Conservation (phyloP, 1,284 basidiomycete genomes). For the Cutaneotrichosporon dermatis region DNA sequence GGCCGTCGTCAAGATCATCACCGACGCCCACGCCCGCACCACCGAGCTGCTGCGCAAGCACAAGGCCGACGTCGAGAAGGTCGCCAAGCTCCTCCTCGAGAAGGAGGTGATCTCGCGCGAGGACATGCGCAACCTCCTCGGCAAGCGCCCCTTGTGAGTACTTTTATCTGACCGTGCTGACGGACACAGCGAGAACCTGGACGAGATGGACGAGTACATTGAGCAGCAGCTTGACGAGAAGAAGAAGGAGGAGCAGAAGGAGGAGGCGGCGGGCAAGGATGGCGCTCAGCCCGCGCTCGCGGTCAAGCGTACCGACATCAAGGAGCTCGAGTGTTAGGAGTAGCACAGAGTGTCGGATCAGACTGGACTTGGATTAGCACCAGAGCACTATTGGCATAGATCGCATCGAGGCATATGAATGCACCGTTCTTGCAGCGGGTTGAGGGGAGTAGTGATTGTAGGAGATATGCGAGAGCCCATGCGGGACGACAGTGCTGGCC, state of each 20-base stretch:
- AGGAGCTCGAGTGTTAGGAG: constrained; percentile 1
- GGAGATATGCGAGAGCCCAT: no score
- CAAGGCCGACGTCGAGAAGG: constrained; percentile 85
- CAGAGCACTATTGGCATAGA: constrained; percentile 1
- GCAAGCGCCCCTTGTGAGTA: constrained; percentile 32
- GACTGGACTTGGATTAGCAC: no score
- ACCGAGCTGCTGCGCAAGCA: constrained; percentile 76
- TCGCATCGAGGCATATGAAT: constrained; percentile 6
- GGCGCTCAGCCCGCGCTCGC: not conserved
- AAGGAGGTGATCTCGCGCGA: constrained; percentile 89
- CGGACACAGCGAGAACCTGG: constrained; percentile 59
- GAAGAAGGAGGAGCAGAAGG: constrained; percentile 20
- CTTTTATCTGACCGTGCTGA: no score
- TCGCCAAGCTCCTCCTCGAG: constrained; percentile 80
- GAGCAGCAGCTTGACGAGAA: constrained; percentile 53
- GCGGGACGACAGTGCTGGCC: no score
- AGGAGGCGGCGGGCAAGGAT: constrained; percentile 1
- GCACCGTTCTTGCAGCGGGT: constrained; percentile 8
- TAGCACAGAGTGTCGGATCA: no score
- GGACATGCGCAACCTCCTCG: constrained; percentile 45
- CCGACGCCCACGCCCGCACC: constrained; percentile 79
- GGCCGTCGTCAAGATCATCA: constrained; percentile 91
- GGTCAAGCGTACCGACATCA: not conserved
- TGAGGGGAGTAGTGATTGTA: no score
- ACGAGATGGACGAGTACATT: constrained; percentile 92